Base-by-base conservation (phyloP, 495 filamentous ascomycete species). In the Penicillium canescens region DNA sequence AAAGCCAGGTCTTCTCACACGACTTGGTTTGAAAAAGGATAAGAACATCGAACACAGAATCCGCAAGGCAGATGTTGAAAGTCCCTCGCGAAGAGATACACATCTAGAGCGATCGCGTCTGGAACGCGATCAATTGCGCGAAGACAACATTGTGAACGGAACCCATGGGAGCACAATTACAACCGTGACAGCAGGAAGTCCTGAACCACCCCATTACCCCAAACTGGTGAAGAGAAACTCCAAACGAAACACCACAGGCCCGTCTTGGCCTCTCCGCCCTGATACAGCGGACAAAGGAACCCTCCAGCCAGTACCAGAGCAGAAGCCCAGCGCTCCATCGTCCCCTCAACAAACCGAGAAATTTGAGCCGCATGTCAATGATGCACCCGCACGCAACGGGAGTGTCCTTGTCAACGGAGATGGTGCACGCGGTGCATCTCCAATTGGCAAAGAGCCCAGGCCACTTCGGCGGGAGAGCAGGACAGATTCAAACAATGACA, bases 1-100 rank as follows among this genome's bases (percentile, higher is more conserved):
- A 47, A 75, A 68, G 54, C 61, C 65, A 37, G 69, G 59, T 46
- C 54, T 80, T 21, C 67, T 81, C 28, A 61, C 69, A 14, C 71
- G 75, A 0, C 60, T 82, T 8, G 74, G 70, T 46, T 54, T 74
- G 11, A 69, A 63, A 38, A 76, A 71, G 45, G 24, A 64, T 14
- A 77, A 72, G 52, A 65, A 69, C 42, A 42, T 70, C 2, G 63
- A 70, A 3, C 52, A 74, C 28, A 70, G 65, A 20, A 62, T 70
- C 24, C 62, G 51, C 50, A 70, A 69, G 53, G 44, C 66, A 4
- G 63, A 65, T 14, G 24, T 52, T 1, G 65, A 70, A 52, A 70
- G 67, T 18, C 50, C 68, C 0, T 53, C 68, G 9, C 57, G 63
- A 20, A 57, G 62, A 43, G 68, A 75, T n/a, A 69, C 59, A 7